Evolutionary conservation across 768 basidiomycete species (phyloP).

Genomic region (Amanita thiersii): DNA sequence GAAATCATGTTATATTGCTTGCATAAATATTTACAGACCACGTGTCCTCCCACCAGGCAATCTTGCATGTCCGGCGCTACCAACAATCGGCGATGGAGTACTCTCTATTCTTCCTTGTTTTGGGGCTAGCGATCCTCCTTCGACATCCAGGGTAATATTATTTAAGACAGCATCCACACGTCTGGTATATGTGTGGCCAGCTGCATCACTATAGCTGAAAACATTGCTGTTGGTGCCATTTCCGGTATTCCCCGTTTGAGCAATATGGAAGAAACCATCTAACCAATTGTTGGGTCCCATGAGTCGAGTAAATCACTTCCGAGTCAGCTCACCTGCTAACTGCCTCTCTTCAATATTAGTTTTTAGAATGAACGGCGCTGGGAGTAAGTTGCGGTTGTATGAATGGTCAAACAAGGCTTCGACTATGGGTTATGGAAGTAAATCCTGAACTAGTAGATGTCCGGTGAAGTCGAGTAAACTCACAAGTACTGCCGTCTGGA

Average conservation of each 20-base stretch:
- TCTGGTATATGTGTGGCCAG: conserved; percentile 56
- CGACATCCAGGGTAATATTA: conserved; percentile 50
- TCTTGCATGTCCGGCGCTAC: conserved; percentile 9
- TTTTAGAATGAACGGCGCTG: conserved; percentile 49
- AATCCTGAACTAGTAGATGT: conserved; percentile 6
- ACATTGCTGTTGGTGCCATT: conserved; percentile 68
- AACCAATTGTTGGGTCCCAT: conserved; percentile 1
- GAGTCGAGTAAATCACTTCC: not conserved
- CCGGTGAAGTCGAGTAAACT: conserved; percentile 11
- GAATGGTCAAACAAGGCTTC: conserved; percentile 56
- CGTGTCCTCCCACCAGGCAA: conserved; percentile 15
- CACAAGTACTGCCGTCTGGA: conserved; percentile 27
- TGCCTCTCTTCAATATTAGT: conserved; percentile 56
- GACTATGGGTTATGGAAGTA: conserved; percentile 25
- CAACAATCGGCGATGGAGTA: not conserved
- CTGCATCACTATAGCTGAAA: conserved; percentile 49
- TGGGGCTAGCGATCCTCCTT: conserved; percentile 43
- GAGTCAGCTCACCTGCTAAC: conserved; percentile 36
- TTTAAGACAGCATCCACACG: conserved; percentile 53
- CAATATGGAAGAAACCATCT: conserved; percentile 45
- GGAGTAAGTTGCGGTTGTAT: conserved; percentile 50
- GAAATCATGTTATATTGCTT: not conserved
- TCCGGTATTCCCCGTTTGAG: conserved; percentile 41
- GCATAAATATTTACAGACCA: not conserved
- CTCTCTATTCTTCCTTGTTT: not conserved